A percentile compares a stretch with the other conserved stretches of the same genome.
Conservation (phyloP, 345 rosid species). For the Lepidium sativum region DNA sequence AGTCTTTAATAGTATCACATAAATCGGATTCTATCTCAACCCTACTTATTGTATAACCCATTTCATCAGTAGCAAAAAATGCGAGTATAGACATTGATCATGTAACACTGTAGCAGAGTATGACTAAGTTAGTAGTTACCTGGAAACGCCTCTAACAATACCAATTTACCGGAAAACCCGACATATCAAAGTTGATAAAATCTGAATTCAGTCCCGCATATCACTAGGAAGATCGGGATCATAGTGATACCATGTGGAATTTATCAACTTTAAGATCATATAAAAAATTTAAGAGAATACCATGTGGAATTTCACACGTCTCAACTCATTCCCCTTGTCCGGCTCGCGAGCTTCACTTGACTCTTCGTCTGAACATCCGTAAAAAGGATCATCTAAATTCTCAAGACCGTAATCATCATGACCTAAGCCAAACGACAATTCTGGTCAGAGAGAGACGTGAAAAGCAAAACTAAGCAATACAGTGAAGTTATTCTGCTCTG, state of each 20-base stretch:
- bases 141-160: conserved; percentile 62
- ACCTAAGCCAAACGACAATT: background rate
- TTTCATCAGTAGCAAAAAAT: too few species aligned
- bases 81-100: background rate
- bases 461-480: background rate
- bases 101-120: background rate
- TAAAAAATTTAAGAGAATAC: conserved; percentile 19
- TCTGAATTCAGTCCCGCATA: background rate
- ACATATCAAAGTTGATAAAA: background rate
- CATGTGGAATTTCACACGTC: conserved; percentile 38
- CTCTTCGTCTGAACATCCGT: conserved; percentile 44
- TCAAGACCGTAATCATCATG: conserved; percentile 18
- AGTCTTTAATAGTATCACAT: background rate
- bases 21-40: conserved; percentile 56
- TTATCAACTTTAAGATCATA: too few species aligned
- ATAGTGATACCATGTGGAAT: too few species aligned
- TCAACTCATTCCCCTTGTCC: conserved; percentile 43
- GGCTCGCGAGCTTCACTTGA: conserved; percentile 23
- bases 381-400: conserved; percentile 33
- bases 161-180: conserved; percentile 16
- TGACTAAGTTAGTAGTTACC: conserved; percentile 28
- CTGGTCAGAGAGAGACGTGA: background rate
- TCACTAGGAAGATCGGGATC: too few species aligned
- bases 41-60: conserved; percentile 54
- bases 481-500: background rate